Percentiles rank a stretch among this genome's conserved stretches.
Conservation (phyloP, 2,329 filamentous ascomycete genomes). For the Coniochaeta pulveracea region DNA sequence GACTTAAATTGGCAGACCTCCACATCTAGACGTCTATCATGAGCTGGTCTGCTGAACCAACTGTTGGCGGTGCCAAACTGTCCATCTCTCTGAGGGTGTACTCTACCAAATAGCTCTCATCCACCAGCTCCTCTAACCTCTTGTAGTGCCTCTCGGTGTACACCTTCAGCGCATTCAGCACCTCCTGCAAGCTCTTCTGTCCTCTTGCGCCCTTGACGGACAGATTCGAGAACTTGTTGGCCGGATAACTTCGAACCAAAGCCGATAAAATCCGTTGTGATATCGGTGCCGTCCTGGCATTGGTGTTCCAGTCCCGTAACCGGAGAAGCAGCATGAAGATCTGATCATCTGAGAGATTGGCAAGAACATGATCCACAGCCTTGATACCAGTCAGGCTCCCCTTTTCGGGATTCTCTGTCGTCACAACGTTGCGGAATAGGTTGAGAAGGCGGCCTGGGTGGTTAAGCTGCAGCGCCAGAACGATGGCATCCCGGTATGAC, state of each 20-base stretch:
- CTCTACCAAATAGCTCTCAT: conserved; percentile 90
- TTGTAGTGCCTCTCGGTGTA: conserved; percentile 93
- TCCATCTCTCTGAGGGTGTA: conserved; percentile 94
- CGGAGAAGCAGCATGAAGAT: conserved; percentile 73
- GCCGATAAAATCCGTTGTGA: conserved; percentile 78
- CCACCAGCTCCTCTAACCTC: conserved; percentile 76
- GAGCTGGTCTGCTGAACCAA: conserved; percentile 12
- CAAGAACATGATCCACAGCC: conserved; percentile 75
- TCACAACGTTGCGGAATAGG: conserved; percentile 73
- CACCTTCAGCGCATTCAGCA: conserved; percentile 74
- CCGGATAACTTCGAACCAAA: conserved; percentile 70
- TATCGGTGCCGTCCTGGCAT: conserved; percentile 73
- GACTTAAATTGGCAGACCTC: neutral
- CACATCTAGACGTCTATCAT: conserved; percentile 14
- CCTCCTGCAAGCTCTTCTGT: conserved; percentile 64
- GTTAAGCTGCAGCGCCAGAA: conserved; percentile 82
- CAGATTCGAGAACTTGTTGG: conserved; percentile 61
- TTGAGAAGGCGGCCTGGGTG: conserved; percentile 79
- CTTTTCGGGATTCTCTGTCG: conserved; percentile 44
- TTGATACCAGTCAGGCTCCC: conserved; percentile 52
- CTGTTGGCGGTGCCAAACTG: conserved; percentile 40
- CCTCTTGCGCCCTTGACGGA: conserved; percentile 46
- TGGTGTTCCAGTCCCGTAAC: conserved; percentile 94
- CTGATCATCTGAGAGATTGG: conserved; percentile 71
- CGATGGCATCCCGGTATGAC: conserved; percentile 88